A percentile compares a stretch with the other conserved stretches of the same genome.
Conservation (phyloP, 1,139 yeast genomes). For the Schwanniomyces etchellsii region DNA sequence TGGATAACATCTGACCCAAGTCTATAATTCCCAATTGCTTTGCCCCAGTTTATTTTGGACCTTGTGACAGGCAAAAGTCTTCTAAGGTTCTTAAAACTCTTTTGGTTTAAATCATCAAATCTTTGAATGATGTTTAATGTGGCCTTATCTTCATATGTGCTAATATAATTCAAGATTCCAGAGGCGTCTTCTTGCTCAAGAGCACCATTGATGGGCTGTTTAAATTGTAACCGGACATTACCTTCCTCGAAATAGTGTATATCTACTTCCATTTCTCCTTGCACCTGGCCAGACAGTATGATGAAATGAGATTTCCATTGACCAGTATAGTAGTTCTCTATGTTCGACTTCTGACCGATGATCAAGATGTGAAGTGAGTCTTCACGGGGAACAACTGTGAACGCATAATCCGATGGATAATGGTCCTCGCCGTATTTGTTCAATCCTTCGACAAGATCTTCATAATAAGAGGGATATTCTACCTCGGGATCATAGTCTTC, state of each 20-base stretch:
- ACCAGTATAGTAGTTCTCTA: slow-evolving; percentile 83
- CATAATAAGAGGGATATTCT: slow-evolving; percentile 24
- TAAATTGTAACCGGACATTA: slow-evolving; percentile 71
- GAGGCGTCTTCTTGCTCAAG: slow-evolving; percentile 14
- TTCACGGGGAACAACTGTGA: slow-evolving; percentile 33
- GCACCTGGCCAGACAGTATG: slow-evolving; percentile 29
- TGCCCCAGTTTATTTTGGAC: slow-evolving; percentile 92
- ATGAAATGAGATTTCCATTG: slow-evolving; percentile 74
- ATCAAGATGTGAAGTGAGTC: slow-evolving; percentile 38
- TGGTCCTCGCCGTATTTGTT: slow-evolving; percentile 40
- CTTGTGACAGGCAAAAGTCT: slow-evolving; percentile 90
- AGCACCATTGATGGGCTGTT: slow-evolving; percentile 28
- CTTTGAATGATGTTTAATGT: slow-evolving; percentile 59
- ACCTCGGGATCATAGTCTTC: slow-evolving; percentile 30
- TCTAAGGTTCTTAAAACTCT: slow-evolving; percentile 75
- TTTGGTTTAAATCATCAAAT: slow-evolving; percentile 71
- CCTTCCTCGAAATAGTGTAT: slow-evolving; percentile 97
- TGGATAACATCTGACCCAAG: slow-evolving; percentile 80
- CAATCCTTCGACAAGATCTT: slow-evolving; percentile 25
- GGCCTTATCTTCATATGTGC: slow-evolving; percentile 51
- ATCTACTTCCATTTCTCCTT: slow-evolving; percentile 59
- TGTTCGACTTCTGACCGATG: slow-evolving; percentile 69
- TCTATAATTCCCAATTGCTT: slow-evolving; percentile 83
- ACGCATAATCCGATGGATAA: slow-evolving; percentile 50
- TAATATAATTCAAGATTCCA: slow-evolving; percentile 47